Evolutionary conservation across 2,329 filamentous ascomycete species (phyloP).

Genomic region (Cladosporium cucumerinum): DNA sequence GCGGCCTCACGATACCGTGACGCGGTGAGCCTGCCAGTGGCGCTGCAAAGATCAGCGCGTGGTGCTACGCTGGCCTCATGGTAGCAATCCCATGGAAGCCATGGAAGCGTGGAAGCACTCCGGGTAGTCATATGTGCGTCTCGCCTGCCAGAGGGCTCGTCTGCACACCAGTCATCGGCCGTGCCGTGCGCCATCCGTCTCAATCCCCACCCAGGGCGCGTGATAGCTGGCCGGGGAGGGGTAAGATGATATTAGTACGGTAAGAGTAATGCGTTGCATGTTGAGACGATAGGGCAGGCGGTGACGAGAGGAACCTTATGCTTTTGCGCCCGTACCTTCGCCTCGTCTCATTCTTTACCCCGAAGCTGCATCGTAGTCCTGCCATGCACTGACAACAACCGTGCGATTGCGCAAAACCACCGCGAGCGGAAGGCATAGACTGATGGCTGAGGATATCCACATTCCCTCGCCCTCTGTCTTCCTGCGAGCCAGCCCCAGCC

Average conservation of each 20-base stretch:
- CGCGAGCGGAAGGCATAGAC: slow-evolving; percentile 9
- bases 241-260: slow-evolving; percentile 8
- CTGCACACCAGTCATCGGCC: slow-evolving; percentile 14
- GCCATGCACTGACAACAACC: slow-evolving; percentile 8
- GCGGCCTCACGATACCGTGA: slow-evolving; percentile 10
- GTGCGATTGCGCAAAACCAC: slow-evolving; percentile 16
- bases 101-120: neutral
- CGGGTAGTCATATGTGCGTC: slow-evolving; percentile 7
- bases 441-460: slow-evolving; percentile 53
- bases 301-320: slow-evolving; percentile 14
- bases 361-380: slow-evolving; percentile 18
- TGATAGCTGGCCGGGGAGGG: slow-evolving; percentile 15
- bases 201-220: slow-evolving; percentile 5
- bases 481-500: slow-evolving; percentile 38
- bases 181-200: slow-evolving; percentile 4
- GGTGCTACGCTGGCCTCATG: slow-evolving; percentile 9
- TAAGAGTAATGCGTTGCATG: neutral
- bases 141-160: neutral
- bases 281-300: slow-evolving; percentile 5
- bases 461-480: slow-evolving; percentile 59
- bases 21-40: slow-evolving; percentile 7
- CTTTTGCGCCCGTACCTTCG: slow-evolving; percentile 1
- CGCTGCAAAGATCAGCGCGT: neutral
- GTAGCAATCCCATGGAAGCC: slow-evolving; percentile 6
- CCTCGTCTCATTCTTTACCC: slow-evolving; percentile 14